phyloP scores from a whole-genome alignment of 345 rosid species.

The Psidium guajava region DNA sequence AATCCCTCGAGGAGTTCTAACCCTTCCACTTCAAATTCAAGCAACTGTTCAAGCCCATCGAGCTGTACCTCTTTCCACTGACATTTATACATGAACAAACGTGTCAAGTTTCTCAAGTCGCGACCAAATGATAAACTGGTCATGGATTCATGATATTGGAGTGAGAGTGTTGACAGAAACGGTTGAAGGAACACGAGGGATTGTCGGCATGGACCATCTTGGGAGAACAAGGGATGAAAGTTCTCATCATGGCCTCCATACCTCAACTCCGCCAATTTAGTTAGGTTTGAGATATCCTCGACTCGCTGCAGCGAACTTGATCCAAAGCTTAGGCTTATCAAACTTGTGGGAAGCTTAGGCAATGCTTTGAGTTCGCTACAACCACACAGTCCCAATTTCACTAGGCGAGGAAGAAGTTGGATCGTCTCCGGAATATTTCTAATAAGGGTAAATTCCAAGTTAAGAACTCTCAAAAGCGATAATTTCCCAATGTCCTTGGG shows the following conservation, averaged over 20 bases:
- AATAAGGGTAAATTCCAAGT: not conserved
- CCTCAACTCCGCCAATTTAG: not conserved
- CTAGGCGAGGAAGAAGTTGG: not conserved
- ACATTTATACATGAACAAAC: not conserved
- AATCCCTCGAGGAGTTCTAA: not conserved
- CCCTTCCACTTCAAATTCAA: not conserved
- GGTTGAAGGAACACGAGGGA: not conserved
- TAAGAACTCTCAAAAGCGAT: not conserved
- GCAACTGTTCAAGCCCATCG: not conserved
- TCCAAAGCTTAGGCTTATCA: not conserved
- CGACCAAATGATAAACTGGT: not conserved
- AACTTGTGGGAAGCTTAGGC: not conserved
- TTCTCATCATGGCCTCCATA: not conserved
- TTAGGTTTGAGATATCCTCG: not conserved
- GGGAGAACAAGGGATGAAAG: not conserved
- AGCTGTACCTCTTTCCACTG: not conserved
- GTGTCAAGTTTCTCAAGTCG: not conserved
- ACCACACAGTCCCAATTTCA: not conserved
- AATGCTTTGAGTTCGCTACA: not conserved
- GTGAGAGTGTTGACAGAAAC: not conserved
- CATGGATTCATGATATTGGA: not conserved
- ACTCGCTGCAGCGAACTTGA: not conserved
- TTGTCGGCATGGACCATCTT: not conserved
- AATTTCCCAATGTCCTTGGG: not conserved
- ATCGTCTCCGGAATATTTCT: not conserved